A percentile compares a stretch with the other conserved stretches of the same genome.
Evolutionary conservation across 2,329 filamentous ascomycete species (phyloP).

Genomic region (Beauveria australis): DNA sequence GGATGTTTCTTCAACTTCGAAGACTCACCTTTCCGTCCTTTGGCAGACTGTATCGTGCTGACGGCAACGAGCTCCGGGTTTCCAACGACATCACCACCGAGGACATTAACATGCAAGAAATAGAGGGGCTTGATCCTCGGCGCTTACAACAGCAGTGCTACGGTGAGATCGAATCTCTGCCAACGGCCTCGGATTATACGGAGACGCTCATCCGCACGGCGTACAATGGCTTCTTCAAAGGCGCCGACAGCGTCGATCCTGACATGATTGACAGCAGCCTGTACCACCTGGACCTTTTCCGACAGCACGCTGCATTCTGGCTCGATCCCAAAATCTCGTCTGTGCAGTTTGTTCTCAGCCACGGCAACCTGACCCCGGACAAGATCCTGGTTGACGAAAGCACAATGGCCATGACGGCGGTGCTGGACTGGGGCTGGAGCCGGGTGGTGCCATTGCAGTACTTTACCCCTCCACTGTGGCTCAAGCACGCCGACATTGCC

Average conservation of each 20-base stretch:
- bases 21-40: slow-evolving; percentile 15
- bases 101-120: slow-evolving; percentile 20
- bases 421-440: slow-evolving; percentile 18
- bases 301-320: slow-evolving; percentile 11
- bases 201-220: slow-evolving; percentile 18
- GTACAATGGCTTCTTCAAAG: slow-evolving; percentile 19
- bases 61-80: slow-evolving; percentile 10
- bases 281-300: slow-evolving; percentile 18
- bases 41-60: slow-evolving; percentile 8
- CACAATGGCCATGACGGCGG: slow-evolving; percentile 7
- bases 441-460: slow-evolving; percentile 15
- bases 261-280: slow-evolving; percentile 16
- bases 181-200: slow-evolving; percentile 17
- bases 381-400: slow-evolving; percentile 17
- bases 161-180: slow-evolving; percentile 7
- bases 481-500: neutral
- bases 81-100: slow-evolving; percentile 11
- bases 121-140: slow-evolving; percentile 18
- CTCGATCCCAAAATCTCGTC: slow-evolving; percentile 5
- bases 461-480: slow-evolving; percentile 14
- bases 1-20: slow-evolving; percentile 11
- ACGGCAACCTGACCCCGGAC: slow-evolving; percentile 18
- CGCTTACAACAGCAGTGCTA: slow-evolving; percentile 13
- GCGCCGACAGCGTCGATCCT: slow-evolving; percentile 13
- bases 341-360: slow-evolving; percentile 19